A percentile compares a stretch with the other conserved stretches of the same genome.
Evolutionary conservation across 768 basidiomycete species (phyloP).

Genomic region (Naganishia kalamii): DNA sequence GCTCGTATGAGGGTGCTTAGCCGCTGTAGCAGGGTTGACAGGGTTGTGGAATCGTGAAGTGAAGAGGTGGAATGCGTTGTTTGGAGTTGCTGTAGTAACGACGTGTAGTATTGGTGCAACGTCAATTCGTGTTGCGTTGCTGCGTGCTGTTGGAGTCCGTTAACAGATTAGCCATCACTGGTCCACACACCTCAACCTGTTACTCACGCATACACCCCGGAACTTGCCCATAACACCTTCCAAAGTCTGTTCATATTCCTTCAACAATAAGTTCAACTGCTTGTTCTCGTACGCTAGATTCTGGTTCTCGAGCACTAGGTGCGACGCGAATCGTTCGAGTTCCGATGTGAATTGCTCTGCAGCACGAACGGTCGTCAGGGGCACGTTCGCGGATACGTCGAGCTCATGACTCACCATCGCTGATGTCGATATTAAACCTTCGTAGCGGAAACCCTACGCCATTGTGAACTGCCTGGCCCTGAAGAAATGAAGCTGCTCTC

Average conservation of each 20-base stretch:
- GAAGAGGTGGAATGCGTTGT: constrained; percentile 42
- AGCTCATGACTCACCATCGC: constrained; percentile 46
- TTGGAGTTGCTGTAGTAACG: constrained; percentile 54
- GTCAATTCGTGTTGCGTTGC: constrained; percentile 84
- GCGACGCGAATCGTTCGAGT: constrained; percentile 80
- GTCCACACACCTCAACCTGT: background rate
- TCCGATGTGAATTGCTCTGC: constrained; percentile 87
- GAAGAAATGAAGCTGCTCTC: background rate
- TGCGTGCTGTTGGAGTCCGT: constrained; percentile 68
- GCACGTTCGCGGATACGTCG: too few species aligned
- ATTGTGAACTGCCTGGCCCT: constrained; percentile 70
- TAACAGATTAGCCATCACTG: background rate
- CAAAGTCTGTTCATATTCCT: constrained; percentile 90
- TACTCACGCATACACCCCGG: constrained; percentile 75
- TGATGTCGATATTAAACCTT: constrained; percentile 79
- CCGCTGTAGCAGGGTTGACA: constrained; percentile 63
- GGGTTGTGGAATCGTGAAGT: constrained; percentile 57
- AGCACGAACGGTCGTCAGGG: background rate
- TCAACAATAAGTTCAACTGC: constrained; percentile 76
- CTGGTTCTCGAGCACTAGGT: constrained; percentile 89
- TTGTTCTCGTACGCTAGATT: constrained; percentile 88
- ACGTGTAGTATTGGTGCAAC: constrained; percentile 82
- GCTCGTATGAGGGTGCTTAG: constrained; percentile 65
- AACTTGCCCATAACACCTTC: constrained; percentile 97
- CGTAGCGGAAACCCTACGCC: constrained; percentile 71